Conservation (phyloP, 2,329 filamentous ascomycete genomes). For the Aspergillus neotritici region DNA sequence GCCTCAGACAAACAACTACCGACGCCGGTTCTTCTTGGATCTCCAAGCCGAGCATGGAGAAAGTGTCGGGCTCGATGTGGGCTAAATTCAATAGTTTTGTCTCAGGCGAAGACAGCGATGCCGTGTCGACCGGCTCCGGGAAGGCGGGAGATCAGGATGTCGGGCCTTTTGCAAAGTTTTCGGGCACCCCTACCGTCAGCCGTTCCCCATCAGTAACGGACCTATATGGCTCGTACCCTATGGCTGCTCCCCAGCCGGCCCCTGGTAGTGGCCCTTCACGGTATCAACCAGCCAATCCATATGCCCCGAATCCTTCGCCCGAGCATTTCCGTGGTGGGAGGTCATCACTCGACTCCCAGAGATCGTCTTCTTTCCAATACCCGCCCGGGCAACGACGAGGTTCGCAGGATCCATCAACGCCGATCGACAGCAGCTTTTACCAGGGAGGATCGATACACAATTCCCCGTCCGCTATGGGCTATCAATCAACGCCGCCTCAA, state of each 20-base stretch:
- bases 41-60: slow-evolving; percentile 90
- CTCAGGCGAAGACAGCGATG: slow-evolving; percentile 76
- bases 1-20: slow-evolving; percentile 78
- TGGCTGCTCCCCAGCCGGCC: slow-evolving; percentile 29
- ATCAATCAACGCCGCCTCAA: slow-evolving; percentile 35
- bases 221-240: slow-evolving; percentile 59
- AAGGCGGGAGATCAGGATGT: slow-evolving; percentile 55
- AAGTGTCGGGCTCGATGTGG: slow-evolving; percentile 85
- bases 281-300: slow-evolving; percentile 41
- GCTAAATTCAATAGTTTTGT: slow-evolving; percentile 96
- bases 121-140: slow-evolving; percentile 52
- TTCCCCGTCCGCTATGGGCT: slow-evolving; percentile 27
- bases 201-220: slow-evolving; percentile 70
- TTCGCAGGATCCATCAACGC: slow-evolving; percentile 34
- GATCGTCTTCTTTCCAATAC: slow-evolving; percentile 35
- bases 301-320: slow-evolving; percentile 47
- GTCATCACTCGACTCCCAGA: slow-evolving; percentile 46
- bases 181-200: slow-evolving; percentile 68
- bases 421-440: slow-evolving; percentile 30
- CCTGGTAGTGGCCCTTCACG: slow-evolving; percentile 33
- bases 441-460: slow-evolving; percentile 27
- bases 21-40: slow-evolving; percentile 84
- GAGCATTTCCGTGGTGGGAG: slow-evolving; percentile 45
- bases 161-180: slow-evolving; percentile 77
- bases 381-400: slow-evolving; percentile 31